A percentile compares a stretch with the other conserved stretches of the same genome.
Evolutionary conservation across 2,329 filamentous ascomycete species (phyloP).

Genomic region (Drechslerella coelobrocha): DNA sequence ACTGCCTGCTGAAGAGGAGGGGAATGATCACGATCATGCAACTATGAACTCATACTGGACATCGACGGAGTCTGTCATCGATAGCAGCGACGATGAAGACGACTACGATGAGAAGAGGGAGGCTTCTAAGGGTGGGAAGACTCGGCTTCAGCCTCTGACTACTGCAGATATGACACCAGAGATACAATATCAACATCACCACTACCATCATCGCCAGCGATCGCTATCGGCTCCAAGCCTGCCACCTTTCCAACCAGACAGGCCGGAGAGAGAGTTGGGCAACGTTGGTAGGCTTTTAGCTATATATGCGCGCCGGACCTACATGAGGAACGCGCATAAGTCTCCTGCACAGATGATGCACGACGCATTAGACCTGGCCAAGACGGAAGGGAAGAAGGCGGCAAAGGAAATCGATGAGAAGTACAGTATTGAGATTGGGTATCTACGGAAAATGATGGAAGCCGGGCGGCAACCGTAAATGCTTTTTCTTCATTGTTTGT

Average conservation of each 20-base stretch:
- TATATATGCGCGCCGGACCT: conserved; percentile 40
- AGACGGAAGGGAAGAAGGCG: conserved; percentile 22
- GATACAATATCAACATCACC: conserved; percentile 14
- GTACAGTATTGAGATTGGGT: conserved; percentile 49
- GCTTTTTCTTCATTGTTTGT: not conserved
- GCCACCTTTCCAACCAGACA: conserved; percentile 27
- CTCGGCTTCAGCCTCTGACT: conserved; percentile 15
- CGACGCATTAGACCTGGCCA: conserved; percentile 41
- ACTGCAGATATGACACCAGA: conserved; percentile 5
- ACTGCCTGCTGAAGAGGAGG: conserved; percentile 32
- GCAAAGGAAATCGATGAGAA: conserved; percentile 43
- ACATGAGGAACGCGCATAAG: conserved; percentile 44
- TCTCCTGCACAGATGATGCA: conserved; percentile 39
- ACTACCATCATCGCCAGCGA: conserved; percentile 16
- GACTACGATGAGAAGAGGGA: conserved; percentile 21
- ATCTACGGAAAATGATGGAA: conserved; percentile 50
- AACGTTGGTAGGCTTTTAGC: conserved; percentile 39
- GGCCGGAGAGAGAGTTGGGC: conserved; percentile 29
- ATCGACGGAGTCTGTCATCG: conserved; percentile 40
- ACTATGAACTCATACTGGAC: conserved; percentile 46
- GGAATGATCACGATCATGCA: conserved; percentile 35
- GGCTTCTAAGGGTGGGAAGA: conserved; percentile 16
- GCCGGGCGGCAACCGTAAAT: conserved; percentile 9
- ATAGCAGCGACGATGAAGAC: conserved; percentile 42
- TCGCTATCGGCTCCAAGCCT: conserved; percentile 30